These are phyloP conservation scores for Amoebophrya sp. DNA, from an alignment of 169 alveolate genomes.

Conservation along the genomic window DNA sequence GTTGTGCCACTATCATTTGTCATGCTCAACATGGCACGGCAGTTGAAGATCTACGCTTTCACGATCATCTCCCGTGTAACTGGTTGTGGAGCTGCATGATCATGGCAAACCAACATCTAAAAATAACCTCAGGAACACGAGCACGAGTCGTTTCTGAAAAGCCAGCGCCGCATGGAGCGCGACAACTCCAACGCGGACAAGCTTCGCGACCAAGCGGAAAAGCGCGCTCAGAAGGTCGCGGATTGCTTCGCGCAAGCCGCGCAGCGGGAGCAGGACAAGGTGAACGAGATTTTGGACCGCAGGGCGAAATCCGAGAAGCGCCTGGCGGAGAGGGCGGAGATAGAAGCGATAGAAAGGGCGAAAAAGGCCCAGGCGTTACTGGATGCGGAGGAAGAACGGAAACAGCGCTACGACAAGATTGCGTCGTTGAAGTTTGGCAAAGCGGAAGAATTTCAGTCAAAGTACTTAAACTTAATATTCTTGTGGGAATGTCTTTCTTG, in stretches of 20 bases:
- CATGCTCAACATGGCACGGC: not conserved
- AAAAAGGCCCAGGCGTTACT: not conserved
- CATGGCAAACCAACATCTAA: too few species aligned
- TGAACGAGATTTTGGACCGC: not conserved
- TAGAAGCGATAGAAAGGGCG: not conserved
- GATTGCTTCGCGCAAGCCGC: not conserved
- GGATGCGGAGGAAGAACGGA: not conserved
- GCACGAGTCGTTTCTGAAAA: not conserved
- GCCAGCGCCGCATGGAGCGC: not conserved
- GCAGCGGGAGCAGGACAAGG: not conserved
- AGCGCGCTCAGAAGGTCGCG: not conserved
- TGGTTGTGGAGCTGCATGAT: too few species aligned
- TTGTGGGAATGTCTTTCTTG: not conserved
- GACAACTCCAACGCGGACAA: not conserved
- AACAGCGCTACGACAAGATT: not conserved
- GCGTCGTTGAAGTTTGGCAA: not conserved
- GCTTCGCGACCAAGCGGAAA: not conserved
- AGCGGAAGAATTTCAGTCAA: not conserved
- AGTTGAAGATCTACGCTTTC: too few species aligned
- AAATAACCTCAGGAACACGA: not conserved
- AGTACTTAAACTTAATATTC: not conserved
- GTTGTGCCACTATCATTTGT: not conserved
- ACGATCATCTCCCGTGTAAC: too few species aligned
- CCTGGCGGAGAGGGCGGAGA: not conserved
- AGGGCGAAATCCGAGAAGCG: not conserved